phyloP scores from a whole-genome alignment of 768 basidiomycete genomes.

The Boletus insuetus region DNA sequence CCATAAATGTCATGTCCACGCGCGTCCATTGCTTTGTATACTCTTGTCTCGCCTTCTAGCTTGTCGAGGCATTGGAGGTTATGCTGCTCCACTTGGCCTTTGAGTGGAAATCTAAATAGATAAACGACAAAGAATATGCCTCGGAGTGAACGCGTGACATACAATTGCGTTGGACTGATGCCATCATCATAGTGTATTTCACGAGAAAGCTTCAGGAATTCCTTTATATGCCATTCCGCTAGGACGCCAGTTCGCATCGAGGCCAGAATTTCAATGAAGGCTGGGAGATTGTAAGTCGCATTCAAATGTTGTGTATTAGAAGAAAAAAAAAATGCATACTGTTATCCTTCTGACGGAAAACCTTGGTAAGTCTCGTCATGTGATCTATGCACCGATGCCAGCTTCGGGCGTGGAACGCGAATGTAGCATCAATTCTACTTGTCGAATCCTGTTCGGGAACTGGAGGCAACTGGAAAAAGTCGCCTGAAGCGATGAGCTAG shows the following conservation, averaged over 20 bases:
- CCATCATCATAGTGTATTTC: constrained; percentile 73
- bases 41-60: constrained; percentile 27
- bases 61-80: constrained; percentile 21
- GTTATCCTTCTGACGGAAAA: constrained; percentile 71
- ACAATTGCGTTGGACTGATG: constrained; percentile 88
- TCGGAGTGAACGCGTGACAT: constrained; percentile 23
- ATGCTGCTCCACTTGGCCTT: constrained; percentile 24
- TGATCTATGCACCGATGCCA: constrained; percentile 56
- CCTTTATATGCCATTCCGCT: constrained; percentile 56
- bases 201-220: constrained; percentile 66
- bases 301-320: not conserved
- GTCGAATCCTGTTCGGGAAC: constrained; percentile 52
- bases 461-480: constrained; percentile 81
- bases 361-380: constrained; percentile 51
- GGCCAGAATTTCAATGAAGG: constrained; percentile 93
- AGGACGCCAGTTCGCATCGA: constrained; percentile 92
- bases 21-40: constrained; percentile 44
- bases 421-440: constrained; percentile 49
- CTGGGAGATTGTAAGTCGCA: constrained; percentile 37
- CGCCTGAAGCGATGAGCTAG: constrained; percentile 72
- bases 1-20: constrained; percentile 41
- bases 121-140: not conserved
- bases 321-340: constrained; percentile 26
- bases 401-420: constrained; percentile 62
- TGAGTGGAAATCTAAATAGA: constrained; percentile 26